Evolutionary conservation across 345 rosid species (phyloP).

Genomic region (Triadica sebifera): DNA sequence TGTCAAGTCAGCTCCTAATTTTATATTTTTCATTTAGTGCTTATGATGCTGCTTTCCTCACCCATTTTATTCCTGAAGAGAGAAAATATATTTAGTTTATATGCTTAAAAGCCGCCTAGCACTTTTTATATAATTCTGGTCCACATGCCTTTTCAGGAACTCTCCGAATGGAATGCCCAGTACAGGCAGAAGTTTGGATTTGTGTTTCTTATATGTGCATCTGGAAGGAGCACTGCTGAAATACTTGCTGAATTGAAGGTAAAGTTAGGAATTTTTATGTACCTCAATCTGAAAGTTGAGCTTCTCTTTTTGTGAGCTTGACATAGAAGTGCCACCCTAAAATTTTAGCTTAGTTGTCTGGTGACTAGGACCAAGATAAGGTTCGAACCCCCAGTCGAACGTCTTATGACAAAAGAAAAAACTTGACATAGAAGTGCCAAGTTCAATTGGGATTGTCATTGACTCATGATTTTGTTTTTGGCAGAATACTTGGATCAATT

Average conservation of each 20-base stretch:
- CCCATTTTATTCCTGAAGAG: neutral
- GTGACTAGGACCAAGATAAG: no score
- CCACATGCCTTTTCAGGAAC: constrained; percentile 43
- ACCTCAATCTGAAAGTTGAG: neutral
- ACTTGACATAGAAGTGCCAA: neutral
- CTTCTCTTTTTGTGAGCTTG: neutral
- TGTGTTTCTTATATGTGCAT: constrained; percentile 72
- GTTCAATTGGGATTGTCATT: neutral
- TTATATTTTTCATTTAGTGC: neutral
- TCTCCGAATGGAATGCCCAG: constrained; percentile 63
- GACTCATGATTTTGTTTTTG: neutral
- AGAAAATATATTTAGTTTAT: neutral
- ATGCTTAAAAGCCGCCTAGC: neutral
- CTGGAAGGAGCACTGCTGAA: constrained; percentile 70
- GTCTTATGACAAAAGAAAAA: no score
- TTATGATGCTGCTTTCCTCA: neutral
- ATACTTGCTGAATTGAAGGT: constrained; percentile 83
- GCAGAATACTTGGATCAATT: no score
- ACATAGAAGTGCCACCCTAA: neutral
- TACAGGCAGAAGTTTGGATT: constrained; percentile 71
- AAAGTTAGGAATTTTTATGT: constrained; percentile 2
- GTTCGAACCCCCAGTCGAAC: no score
- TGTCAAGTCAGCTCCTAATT: neutral
- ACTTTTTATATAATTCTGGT: neutral
- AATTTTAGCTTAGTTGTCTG: no score